phyloP scores from a whole-genome alignment of 1,284 basidiomycete species.

The Volvariella surrecta region DNA sequence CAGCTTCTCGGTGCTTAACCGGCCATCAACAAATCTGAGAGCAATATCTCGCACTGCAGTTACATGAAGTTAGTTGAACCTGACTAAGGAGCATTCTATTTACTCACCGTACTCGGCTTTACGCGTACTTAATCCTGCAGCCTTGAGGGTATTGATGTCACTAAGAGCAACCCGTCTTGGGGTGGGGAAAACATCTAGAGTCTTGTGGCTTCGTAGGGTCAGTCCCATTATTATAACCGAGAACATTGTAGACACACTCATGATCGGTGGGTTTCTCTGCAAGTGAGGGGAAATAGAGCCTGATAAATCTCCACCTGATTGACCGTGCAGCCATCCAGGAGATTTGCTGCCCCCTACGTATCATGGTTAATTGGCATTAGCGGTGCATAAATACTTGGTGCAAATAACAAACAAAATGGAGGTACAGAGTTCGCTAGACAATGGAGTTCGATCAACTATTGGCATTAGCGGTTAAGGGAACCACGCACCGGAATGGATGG shows the following conservation, averaged over 20 bases:
- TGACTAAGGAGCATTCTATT: neutral
- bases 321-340: conserved; percentile 85
- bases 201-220: too few relatives aligned
- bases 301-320: conserved; percentile 77
- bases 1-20: conserved; percentile 66
- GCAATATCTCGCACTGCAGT: conserved; percentile 69
- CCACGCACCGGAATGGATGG: conserved; percentile 62
- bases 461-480: neutral
- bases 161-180: conserved; percentile 58
- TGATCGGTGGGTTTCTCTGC: conserved; percentile 56
- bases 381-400: too few relatives aligned
- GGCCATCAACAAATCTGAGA: conserved; percentile 67
- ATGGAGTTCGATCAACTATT: conserved; percentile 2
- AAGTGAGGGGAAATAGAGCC: conserved; percentile 64
- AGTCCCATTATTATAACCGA: neutral
- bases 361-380: conserved; percentile 2
- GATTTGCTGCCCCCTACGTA: conserved; percentile 75
- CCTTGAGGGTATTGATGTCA: conserved; percentile 49
- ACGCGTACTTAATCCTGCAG: conserved; percentile 69
- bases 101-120: conserved; percentile 80
- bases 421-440: conserved; percentile 48
- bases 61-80: conserved; percentile 19
- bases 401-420: conserved; percentile 51
- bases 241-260: conserved; percentile 15
- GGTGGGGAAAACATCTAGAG: conserved; percentile 50